phyloP scores from a whole-genome alignment of 2,329 filamentous ascomycete genomes.

The Mariannaea sp. region DNA sequence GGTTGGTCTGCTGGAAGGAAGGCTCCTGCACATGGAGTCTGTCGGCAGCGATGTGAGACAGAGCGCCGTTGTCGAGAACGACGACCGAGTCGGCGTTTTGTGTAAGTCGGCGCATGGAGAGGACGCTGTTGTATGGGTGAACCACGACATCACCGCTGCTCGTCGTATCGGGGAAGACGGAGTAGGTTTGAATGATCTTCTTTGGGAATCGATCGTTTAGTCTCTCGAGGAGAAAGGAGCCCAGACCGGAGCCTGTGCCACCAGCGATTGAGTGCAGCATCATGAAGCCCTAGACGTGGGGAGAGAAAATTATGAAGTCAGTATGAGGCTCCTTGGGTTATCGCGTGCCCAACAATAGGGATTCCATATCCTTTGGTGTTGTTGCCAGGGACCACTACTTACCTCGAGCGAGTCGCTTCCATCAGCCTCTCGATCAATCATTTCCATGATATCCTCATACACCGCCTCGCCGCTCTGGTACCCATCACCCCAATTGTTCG shows the following conservation, averaged over 20 bases:
- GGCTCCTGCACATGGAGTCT: constrained; percentile 93
- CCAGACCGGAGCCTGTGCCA: constrained; percentile 93
- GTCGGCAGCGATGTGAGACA: constrained; percentile 93
- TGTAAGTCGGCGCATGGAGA: constrained; percentile 87
- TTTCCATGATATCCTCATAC: constrained; percentile 97
- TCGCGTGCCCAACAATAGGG: too few species aligned
- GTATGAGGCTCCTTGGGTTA: too few species aligned
- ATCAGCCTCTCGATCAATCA: constrained; percentile 98
- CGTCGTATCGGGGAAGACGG: constrained; percentile 93
- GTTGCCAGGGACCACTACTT: too few species aligned
- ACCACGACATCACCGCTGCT: constrained; percentile 90
- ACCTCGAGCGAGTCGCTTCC: constrained; percentile 94
- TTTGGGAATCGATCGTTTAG: constrained; percentile 98
- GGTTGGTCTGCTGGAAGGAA: constrained; percentile 96
- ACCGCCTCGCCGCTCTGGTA: constrained; percentile 92
- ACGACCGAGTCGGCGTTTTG: constrained; percentile 98
- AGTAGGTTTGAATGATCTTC: constrained; percentile 99
- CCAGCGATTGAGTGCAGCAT: constrained; percentile 97
- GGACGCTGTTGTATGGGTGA: constrained; percentile 95
- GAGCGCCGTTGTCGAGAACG: constrained; percentile 92
- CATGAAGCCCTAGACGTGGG: constrained; percentile 81
- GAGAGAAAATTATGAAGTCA: too few species aligned
- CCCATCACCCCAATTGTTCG: constrained; percentile 98
- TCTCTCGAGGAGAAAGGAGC: constrained; percentile 90
- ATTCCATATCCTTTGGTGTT: too few species aligned